Conservation (phyloP, 148 eudicot genomes). For the Nepenthes gracilis region DNA sequence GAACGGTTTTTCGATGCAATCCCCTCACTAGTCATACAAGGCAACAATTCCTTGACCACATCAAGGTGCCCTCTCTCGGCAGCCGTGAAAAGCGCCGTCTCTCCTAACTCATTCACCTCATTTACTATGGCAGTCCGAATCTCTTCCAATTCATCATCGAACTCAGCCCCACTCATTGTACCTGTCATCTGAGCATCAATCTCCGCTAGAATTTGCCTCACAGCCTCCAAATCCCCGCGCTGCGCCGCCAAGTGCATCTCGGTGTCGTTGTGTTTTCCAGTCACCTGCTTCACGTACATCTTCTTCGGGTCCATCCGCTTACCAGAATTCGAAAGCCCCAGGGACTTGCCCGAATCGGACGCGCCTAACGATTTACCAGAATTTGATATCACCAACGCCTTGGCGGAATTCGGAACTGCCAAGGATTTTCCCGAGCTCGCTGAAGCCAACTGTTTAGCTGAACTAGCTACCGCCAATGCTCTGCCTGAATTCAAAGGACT, state of each 20-base stretch:
- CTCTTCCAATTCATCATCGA: constrained; percentile 51
- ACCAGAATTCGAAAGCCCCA: constrained; percentile 27
- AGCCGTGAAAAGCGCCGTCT: constrained; percentile 59
- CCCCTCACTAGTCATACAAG: constrained; percentile 43
- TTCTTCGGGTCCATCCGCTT: constrained; percentile 42
- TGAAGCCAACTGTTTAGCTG: constrained; percentile 9
- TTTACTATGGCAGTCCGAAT: constrained; percentile 50
- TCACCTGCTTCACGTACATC: constrained; percentile 80
- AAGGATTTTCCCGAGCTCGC: constrained; percentile 24
- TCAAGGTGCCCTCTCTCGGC: constrained; percentile 57
- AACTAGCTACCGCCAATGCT: constrained; percentile 15
- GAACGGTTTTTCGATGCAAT: constrained; percentile 42
- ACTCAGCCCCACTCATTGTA: constrained; percentile 38
- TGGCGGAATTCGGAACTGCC: constrained; percentile 13
- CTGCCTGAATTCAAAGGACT: constrained; percentile 7
- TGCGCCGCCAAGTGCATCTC: constrained; percentile 66
- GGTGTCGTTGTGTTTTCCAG: constrained; percentile 67
- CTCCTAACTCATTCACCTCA: constrained; percentile 73
- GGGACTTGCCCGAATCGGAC: constrained; percentile 35
- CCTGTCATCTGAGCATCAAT: constrained; percentile 55
- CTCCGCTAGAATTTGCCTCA: constrained; percentile 40
- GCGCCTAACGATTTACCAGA: constrained; percentile 16
- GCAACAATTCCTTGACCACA: constrained; percentile 47
- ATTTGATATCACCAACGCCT: constrained; percentile 19
- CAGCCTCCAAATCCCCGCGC: constrained; percentile 44